Evolutionary conservation across 2,329 filamentous ascomycete genomes (phyloP), one percentile per base, ranked within the genome.

Genomic region (Beauveria medogensis): DNA sequence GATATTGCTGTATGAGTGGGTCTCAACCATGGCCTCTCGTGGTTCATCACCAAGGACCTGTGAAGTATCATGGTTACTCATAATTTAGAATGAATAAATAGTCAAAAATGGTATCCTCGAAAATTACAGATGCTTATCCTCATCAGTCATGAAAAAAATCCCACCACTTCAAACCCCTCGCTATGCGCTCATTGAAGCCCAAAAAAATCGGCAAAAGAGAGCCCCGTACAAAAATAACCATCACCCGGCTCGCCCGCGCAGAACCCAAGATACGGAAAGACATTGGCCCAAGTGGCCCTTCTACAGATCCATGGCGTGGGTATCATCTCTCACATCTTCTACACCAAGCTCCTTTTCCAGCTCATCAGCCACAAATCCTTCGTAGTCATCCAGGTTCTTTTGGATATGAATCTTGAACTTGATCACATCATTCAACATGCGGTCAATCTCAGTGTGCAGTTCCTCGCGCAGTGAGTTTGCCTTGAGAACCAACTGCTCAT

Each of bases 331-430:
- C 68, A 71, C 69, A 65, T 85, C 83, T 43, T 88, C 87, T 46
- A 81, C 84, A n/a, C 86, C 85, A 24, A 92, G 77, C 75, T 92
- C 89, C 70, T 87, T 85, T 77, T 96, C 91, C n/a, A 97, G 86
- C 76, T 97, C 93, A 66, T 96, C 90, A 2, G 90, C 88, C 7
- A 97, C 91, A 71, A 97, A 96, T 60, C 87, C 86, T 75, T 99
- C 94, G 73, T 96, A 97, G 69, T 94, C 91, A 71, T 97, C 93
- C 59, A 99, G 79, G 62, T 86, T 88, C 77, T 92, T 92, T 74
- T 99, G 94, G 56, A 99, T 82, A 70, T 97, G 92, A 65, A 99
- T 90, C 78, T 99, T 99, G 84, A 99, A 97, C 70, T 95, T 92
- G 78, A 97, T 96, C 64, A 97, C 89, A 71, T 97, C 92, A 76